Evolutionary conservation across 1,284 basidiomycete species (phyloP).

Genomic region (Wallemia hederae): DNA sequence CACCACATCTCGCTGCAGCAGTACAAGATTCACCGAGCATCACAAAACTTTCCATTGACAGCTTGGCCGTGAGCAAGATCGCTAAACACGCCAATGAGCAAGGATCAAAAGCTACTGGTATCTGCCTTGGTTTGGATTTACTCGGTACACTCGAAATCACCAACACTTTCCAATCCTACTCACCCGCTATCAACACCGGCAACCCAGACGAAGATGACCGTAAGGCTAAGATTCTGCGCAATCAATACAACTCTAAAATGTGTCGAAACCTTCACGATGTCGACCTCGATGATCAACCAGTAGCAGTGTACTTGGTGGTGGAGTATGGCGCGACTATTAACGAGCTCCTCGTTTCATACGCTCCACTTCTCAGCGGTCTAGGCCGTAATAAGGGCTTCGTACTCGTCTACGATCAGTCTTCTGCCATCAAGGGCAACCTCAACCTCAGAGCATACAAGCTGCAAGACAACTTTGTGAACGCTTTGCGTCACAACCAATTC

Average conservation of each 20-base stretch:
- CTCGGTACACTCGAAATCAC: slow-evolving; percentile 72
- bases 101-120: slow-evolving; percentile 32
- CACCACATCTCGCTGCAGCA: not conserved
- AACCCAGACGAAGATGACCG: slow-evolving; percentile 3
- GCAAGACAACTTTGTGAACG: slow-evolving; percentile 51
- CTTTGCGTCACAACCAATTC: slow-evolving; percentile 63
- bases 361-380: slow-evolving; percentile 40
- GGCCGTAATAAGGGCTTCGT: slow-evolving; percentile 62
- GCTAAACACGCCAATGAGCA: slow-evolving; percentile 53
- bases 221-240: slow-evolving; percentile 4
- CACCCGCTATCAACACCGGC: not conserved
- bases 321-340: slow-evolving; percentile 74
- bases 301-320: slow-evolving; percentile 86
- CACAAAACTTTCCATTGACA: slow-evolving; percentile 2
- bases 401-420: slow-evolving; percentile 50
- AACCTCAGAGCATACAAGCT: slow-evolving; percentile 75
- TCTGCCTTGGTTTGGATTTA: slow-evolving; percentile 68
- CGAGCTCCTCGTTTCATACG: slow-evolving; percentile 62
- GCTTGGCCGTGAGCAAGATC: slow-evolving; percentile 68
- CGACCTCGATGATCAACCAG: slow-evolving; percentile 72
- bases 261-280: slow-evolving; percentile 65
- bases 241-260: slow-evolving; percentile 49
- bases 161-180: slow-evolving; percentile 41
- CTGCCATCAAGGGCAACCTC: slow-evolving; percentile 54
- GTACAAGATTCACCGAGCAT: not conserved